Evolutionary conservation across 202 grass and related monocot genomes (phyloP).

Genomic region (Setaria italica): DNA sequence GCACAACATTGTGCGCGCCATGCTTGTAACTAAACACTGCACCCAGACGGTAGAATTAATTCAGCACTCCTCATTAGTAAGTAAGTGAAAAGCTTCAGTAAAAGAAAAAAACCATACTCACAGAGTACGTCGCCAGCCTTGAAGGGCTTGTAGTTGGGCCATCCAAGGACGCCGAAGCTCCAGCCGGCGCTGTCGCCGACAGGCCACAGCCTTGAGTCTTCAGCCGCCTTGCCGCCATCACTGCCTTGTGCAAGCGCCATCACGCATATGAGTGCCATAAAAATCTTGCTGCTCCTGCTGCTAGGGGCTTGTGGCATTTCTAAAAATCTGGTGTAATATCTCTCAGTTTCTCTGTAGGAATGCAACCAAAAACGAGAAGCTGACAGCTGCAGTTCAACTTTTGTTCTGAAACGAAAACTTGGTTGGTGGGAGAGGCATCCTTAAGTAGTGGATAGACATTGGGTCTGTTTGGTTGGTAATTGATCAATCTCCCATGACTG

Average conservation of each 20-base stretch:
- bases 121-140: conserved; percentile 9
- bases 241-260: neutral
- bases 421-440: neutral
- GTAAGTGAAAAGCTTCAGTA: too few species aligned
- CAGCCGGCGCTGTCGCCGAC: conserved; percentile 21
- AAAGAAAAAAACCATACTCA: neutral
- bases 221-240: neutral
- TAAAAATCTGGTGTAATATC: neutral
- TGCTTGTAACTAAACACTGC: conserved; percentile 33
- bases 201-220: neutral
- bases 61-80: neutral
- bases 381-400: neutral
- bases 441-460: neutral
- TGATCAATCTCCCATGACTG: neutral
- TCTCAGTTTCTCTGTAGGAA: neutral
- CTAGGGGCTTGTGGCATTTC: neutral
- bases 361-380: neutral
- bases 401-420: neutral
- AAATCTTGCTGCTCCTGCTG: neutral
- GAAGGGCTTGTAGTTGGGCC: conserved; percentile 44
- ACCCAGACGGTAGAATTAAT: neutral
- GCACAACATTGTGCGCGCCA: conserved; percentile 20
- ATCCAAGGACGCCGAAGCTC: neutral
- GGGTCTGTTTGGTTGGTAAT: neutral
- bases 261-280: neutral